Evolutionary conservation across 495 filamentous ascomycete genomes (phyloP).

Genomic region (Pseudoneurospora amorphoporcata): DNA sequence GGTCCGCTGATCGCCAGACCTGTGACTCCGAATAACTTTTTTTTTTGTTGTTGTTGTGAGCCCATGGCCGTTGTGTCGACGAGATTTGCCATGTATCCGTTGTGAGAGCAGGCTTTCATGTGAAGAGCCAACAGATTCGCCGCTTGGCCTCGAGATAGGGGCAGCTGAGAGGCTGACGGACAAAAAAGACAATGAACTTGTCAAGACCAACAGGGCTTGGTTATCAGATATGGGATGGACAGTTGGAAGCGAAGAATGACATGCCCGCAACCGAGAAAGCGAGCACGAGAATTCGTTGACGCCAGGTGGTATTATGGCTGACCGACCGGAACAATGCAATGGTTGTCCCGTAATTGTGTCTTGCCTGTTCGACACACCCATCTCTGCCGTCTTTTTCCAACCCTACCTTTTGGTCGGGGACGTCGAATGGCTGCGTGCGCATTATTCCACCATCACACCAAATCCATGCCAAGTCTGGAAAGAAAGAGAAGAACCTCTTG

Average conservation of each 20-base stretch:
- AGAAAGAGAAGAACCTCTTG: not conserved
- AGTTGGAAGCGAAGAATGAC: not conserved
- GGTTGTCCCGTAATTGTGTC: not conserved
- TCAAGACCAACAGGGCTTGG: not conserved
- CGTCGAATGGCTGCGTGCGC: not conserved
- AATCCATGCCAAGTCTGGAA: not conserved
- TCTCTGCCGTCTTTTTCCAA: not conserved
- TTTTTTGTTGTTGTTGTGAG: not conserved
- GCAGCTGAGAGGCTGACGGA: not conserved
- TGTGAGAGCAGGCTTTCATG: not conserved
- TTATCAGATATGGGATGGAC: not conserved
- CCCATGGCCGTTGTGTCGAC: not conserved
- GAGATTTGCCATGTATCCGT: not conserved
- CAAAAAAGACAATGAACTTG: not conserved
- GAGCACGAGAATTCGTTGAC: not conserved
- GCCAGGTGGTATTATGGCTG: not conserved
- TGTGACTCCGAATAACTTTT: not conserved
- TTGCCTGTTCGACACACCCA: not conserved
- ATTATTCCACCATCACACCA: not conserved
- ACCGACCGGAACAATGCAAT: not conserved
- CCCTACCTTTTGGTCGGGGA: not conserved
- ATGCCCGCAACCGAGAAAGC: not conserved
- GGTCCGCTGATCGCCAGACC: constrained; percentile 9
- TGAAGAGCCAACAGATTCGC: not conserved
- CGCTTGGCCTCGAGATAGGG: not conserved